Percentiles rank a stretch among this genome's conserved stretches.
These are phyloP conservation scores for Xylaria curta DNA, from an alignment of 495 filamentous ascomycete genomes.

Conservation along the genomic window DNA sequence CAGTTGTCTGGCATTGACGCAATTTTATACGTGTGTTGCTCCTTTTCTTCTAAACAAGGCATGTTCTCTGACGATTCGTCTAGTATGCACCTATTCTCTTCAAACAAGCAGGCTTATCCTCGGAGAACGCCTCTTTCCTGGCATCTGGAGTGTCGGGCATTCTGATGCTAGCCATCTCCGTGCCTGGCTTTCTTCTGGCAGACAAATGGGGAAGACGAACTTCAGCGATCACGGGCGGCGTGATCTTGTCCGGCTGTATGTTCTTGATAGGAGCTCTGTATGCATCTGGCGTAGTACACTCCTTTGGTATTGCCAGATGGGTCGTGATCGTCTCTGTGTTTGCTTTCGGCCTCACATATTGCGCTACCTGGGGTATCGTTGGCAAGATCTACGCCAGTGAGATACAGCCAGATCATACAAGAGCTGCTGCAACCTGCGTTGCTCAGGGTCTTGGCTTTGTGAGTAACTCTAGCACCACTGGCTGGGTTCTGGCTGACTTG, in stretches of 20 bases:
- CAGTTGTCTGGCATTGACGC: slow-evolving; percentile 61
- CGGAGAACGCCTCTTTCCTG: slow-evolving; percentile 53
- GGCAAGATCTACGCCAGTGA: slow-evolving; percentile 64
- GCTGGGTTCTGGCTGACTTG: background rate
- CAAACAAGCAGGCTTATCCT: slow-evolving; percentile 54
- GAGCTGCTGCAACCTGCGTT: slow-evolving; percentile 58
- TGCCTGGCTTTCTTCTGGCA: slow-evolving; percentile 59
- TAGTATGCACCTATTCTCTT: slow-evolving; percentile 63
- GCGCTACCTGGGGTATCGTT: slow-evolving; percentile 59
- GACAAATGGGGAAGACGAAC: slow-evolving; percentile 70
- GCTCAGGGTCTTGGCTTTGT: slow-evolving; percentile 46
- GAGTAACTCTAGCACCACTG: background rate
- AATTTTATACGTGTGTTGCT: slow-evolving; percentile 55
- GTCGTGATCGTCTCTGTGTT: slow-evolving; percentile 60
- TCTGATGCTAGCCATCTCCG: slow-evolving; percentile 54
- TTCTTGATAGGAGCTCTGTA: slow-evolving; percentile 52
- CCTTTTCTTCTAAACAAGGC: background rate
- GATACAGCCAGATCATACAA: slow-evolving; percentile 61
- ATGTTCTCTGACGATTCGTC: background rate
- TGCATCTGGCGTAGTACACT: slow-evolving; percentile 55
- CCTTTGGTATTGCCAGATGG: slow-evolving; percentile 57
- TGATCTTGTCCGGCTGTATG: slow-evolving; percentile 52
- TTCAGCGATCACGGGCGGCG: slow-evolving; percentile 62
- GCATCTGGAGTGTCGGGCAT: slow-evolving; percentile 60
- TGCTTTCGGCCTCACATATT: slow-evolving; percentile 45